Percentiles rank a stretch among this genome's conserved stretches.
Conservation (phyloP, 495 filamentous ascomycete species). For the Chaetomidium leptoderma region DNA sequence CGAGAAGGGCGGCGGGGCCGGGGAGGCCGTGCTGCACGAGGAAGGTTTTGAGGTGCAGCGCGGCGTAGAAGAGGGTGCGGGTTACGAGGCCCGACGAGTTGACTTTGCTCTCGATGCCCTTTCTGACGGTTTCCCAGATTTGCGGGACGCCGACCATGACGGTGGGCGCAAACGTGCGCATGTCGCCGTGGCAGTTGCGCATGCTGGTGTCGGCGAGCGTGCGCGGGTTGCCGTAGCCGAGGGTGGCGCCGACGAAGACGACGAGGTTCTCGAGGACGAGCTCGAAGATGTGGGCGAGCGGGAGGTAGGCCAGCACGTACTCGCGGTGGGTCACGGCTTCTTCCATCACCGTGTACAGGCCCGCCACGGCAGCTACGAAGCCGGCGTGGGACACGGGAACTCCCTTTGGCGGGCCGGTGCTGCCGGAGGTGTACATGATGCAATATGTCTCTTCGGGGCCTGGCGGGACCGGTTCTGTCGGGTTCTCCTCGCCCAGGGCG, state of each 20-base stretch:
- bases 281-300: slow-evolving; percentile 85
- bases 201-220: slow-evolving; percentile 66
- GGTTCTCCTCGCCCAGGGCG: slow-evolving; percentile 59
- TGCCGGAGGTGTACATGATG: slow-evolving; percentile 95
- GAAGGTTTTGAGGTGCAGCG: slow-evolving; percentile 47
- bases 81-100: slow-evolving; percentile 38
- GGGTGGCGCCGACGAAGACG: slow-evolving; percentile 67
- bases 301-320: slow-evolving; percentile 73
- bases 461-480: slow-evolving; percentile 61
- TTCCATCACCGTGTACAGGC: slow-evolving; percentile 39
- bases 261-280: slow-evolving; percentile 72
- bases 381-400: slow-evolving; percentile 74
- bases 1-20: slow-evolving; percentile 65
- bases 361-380: slow-evolving; percentile 61
- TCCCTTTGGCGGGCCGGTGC: slow-evolving; percentile 85
- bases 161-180: slow-evolving; percentile 76
- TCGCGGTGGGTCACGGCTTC: slow-evolving; percentile 53
- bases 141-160: slow-evolving; percentile 83
- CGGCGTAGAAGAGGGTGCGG: slow-evolving; percentile 41
- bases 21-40: slow-evolving; percentile 63
- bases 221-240: slow-evolving; percentile 81
- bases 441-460: slow-evolving; percentile 68
- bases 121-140: slow-evolving; percentile 71
- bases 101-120: slow-evolving; percentile 67
- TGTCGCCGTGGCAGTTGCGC: slow-evolving; percentile 54